These are phyloP conservation scores for Lichtheimia corymbifera DNA, from an alignment of 371 early-diverging fungal genomes.

Conservation along the genomic window DNA sequence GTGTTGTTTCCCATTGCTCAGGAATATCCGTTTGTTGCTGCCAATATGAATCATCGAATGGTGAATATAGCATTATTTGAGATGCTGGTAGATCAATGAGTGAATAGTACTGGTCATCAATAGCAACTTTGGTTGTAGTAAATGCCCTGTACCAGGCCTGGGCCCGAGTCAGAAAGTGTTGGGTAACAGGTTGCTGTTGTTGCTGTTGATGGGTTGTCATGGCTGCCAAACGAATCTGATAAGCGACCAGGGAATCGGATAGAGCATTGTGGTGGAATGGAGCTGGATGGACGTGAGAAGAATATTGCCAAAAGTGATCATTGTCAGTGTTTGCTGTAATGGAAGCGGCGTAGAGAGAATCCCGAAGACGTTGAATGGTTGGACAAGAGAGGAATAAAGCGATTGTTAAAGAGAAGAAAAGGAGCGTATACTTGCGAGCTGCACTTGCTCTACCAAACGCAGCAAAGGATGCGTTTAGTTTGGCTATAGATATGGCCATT, in stretches of 20 bases:
- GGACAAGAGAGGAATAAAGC: conserved; percentile 10
- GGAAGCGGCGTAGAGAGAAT: conserved; percentile 17
- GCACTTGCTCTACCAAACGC: conserved; percentile 11
- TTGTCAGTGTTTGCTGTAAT: conserved; percentile 22
- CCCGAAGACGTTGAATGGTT: conserved; percentile 8
- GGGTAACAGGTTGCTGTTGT: conserved; percentile 5
- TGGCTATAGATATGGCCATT: conserved; percentile 22
- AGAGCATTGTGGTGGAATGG: conserved; percentile 11
- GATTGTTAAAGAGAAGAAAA: conserved; percentile 13
- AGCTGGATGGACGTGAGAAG: conserved; percentile 31
- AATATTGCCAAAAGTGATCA: conserved; percentile 38
- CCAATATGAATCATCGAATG: conserved; percentile 61
- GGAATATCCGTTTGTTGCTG: conserved; percentile 25
- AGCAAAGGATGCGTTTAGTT: conserved; percentile 13
- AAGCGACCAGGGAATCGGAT: conserved; percentile 22
- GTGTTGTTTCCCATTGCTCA: conserved; percentile 24
- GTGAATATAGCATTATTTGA: conserved; percentile 35
- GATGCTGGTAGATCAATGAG: conserved; percentile 15
- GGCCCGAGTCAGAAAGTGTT: conserved; percentile 12
- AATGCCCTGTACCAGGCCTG: conserved; percentile 8
- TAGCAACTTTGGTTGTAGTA: conserved; percentile 4
- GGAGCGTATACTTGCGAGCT: conserved; percentile 1
- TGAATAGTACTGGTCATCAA: conserved; percentile 7
- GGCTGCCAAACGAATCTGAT: conserved; percentile 46
- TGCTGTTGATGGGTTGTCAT: not conserved